Evolutionary conservation across 192 early-diverging fungal genomes (phyloP).

Genomic region (Umbelopsis sp.): DNA sequence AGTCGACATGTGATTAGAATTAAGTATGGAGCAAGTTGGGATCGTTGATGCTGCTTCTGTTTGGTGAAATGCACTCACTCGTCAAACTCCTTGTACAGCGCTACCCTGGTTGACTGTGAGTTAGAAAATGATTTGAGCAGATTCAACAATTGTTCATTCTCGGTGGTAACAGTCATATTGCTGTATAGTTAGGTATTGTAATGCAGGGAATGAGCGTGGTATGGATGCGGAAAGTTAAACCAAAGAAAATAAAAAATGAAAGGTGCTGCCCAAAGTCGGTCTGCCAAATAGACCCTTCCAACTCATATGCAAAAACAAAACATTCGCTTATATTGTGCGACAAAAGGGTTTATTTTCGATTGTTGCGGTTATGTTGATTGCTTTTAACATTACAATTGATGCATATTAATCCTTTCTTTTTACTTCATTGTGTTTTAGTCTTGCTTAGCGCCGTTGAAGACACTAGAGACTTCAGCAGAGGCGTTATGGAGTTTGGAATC

Average conservation of each 20-base stretch:
- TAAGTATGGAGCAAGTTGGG: not conserved
- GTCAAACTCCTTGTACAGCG: constrained; percentile 35
- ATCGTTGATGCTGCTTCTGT: not conserved
- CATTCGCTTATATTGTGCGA: no score
- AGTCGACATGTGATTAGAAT: not conserved
- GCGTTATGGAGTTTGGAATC: constrained; percentile 45
- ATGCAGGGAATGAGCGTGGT: no score
- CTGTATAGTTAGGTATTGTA: no score
- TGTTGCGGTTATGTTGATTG: no score
- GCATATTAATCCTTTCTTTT: not conserved
- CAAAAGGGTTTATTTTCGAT: no score
- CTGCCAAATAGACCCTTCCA: no score
- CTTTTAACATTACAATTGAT: no score
- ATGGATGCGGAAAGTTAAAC: no score
- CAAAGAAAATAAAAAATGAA: no score
- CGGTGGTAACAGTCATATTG: not conserved
- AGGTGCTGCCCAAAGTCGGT: no score
- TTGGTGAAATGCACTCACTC: constrained; percentile 25
- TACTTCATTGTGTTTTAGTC: no score
- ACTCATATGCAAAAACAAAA: no score
- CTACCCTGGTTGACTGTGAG: constrained; percentile 30
- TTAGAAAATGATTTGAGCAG: constrained; percentile 22
- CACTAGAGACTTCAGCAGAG: constrained; percentile 35
- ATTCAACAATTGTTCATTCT: not conserved
- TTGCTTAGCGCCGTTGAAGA: constrained; percentile 2